Evolutionary conservation across 1,284 basidiomycete genomes (phyloP), one percentile per base, ranked within the genome.

Genomic region (Inonotus hispidus): DNA sequence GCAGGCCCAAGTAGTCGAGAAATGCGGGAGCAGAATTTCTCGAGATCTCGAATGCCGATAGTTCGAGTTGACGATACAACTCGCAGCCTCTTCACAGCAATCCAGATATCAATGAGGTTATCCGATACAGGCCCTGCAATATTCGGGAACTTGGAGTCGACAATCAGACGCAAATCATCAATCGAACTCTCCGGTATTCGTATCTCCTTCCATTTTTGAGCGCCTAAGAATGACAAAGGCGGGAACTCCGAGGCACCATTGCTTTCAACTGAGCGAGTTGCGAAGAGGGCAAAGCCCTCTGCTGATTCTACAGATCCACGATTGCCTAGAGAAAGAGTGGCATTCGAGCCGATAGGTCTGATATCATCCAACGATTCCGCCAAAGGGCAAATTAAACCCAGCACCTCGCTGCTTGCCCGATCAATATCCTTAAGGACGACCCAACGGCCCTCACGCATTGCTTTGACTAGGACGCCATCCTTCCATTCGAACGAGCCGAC

Each of bases 401-500:
- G 81, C 5, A 97, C 88, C 69, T 98, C 95, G 63, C 80, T 87
- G 63, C 89, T 90, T 13, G 88, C 95, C 58, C 87, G 81, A 73
- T 99, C 97, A 53, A 99, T 87, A 69, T 98, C 94, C 70, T 97
- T 90, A 49, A 99, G 83, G 1, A 99, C 86, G 1, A 99, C 80
- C 96, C 97, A 99, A 70, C 88, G 87, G 13, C 97, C 97, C 66
- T 92, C 87, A 46, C 87, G 83, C 78, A 99, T 90, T 0, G 96
- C 92, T 52, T 92, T 90, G 5, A 96, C 88, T 50, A 99, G 79
- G 0, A 95, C 90, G 11, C 97, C 97, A 67, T 99, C 95, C 71
- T 92, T 92, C 91, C 95, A 99, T 69, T 96, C 93, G 68, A 99
- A 99, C 0, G 87, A 87, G 10, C 97, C 97, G 0, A 93, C 89